Evolutionary conservation across 371 early-diverging fungal species (phyloP).

Genomic region (Mortierella sp.): DNA sequence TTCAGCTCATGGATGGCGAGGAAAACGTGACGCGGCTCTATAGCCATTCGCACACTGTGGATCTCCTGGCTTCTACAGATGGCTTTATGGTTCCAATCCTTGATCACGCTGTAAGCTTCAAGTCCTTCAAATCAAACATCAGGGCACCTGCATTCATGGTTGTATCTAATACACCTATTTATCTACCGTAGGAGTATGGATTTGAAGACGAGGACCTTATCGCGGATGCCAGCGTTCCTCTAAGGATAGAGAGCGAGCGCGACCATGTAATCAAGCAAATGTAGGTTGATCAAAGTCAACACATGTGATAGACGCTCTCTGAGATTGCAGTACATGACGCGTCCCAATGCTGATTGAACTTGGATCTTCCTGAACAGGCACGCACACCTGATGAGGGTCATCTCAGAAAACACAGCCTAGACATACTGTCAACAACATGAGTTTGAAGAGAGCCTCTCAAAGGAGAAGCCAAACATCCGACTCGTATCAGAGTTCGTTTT

Average conservation of each 20-base stretch:
- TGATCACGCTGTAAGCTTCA: neutral
- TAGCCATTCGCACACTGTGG: neutral
- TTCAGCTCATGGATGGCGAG: constrained; percentile 34
- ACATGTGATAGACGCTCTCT: neutral
- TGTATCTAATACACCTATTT: neutral
- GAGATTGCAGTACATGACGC: neutral
- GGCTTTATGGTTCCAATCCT: neutral
- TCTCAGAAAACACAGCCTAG: constrained; percentile 4
- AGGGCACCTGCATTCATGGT: neutral
- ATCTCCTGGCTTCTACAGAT: neutral
- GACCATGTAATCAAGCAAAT: constrained; percentile 16
- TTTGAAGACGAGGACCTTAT: neutral
- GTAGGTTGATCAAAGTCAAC: no score
- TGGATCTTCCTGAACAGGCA: constrained; percentile 10
- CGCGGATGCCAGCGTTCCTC: constrained; percentile 2
- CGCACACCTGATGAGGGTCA: constrained; percentile 22
- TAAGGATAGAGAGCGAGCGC: constrained; percentile 8
- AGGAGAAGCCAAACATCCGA: no score
- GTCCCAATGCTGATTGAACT: neutral
- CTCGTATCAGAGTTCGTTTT: no score
- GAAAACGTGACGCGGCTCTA: constrained; percentile 34
- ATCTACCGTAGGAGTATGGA: neutral
- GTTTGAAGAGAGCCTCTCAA: no score
- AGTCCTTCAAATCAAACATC: no score
- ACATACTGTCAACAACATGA: no score